phyloP scores from a whole-genome alignment of 768 basidiomycete species.

The Phylloporus arenicola region DNA sequence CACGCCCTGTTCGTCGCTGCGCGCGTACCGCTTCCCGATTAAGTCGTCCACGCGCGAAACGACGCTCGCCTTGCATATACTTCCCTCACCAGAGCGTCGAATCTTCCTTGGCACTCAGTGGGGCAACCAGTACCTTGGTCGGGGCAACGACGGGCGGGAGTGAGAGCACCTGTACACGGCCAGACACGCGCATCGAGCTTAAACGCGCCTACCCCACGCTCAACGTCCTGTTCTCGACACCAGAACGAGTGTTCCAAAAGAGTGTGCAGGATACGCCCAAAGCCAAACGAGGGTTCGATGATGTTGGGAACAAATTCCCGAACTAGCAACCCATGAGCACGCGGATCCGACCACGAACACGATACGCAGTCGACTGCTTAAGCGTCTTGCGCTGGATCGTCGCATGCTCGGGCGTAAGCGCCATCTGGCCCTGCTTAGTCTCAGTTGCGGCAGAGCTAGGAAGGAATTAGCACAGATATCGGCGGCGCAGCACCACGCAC shows the following conservation, averaged over 20 bases:
- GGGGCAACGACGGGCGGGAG: conserved; percentile 87
- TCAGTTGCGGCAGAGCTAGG: conserved; percentile 50
- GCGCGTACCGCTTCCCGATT: conserved; percentile 93
- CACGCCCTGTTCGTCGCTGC: conserved; percentile 97
- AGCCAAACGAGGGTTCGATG: conserved; percentile 97
- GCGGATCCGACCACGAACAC: conserved; percentile 8
- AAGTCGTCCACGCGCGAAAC: conserved; percentile 96
- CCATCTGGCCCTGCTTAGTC: conserved; percentile 61
- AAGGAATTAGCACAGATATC: conserved; percentile 2
- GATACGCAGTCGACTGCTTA: conserved; percentile 72
- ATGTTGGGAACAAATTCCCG: conserved; percentile 97
- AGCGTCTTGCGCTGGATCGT: conserved; percentile 79
- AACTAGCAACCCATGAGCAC: conserved; percentile 44
- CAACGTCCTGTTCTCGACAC: conserved; percentile 87
- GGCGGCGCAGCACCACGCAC: conserved; percentile 37
- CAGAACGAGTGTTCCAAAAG: conserved; percentile 96
- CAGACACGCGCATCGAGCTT: conserved; percentile 32
- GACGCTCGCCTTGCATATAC: conserved; percentile 85
- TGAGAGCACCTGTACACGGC: conserved; percentile 66
- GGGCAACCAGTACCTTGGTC: conserved; percentile 95
- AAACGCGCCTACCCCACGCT: conserved; percentile 52
- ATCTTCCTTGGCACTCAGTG: conserved; percentile 83
- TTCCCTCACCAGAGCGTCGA: conserved; percentile 78
- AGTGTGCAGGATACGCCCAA: conserved; percentile 91
- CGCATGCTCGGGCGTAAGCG: conserved; percentile 66